These are phyloP conservation scores for Nakataea oryzae DNA, from an alignment of 2,329 filamentous ascomycete species.

Conservation along the genomic window DNA sequence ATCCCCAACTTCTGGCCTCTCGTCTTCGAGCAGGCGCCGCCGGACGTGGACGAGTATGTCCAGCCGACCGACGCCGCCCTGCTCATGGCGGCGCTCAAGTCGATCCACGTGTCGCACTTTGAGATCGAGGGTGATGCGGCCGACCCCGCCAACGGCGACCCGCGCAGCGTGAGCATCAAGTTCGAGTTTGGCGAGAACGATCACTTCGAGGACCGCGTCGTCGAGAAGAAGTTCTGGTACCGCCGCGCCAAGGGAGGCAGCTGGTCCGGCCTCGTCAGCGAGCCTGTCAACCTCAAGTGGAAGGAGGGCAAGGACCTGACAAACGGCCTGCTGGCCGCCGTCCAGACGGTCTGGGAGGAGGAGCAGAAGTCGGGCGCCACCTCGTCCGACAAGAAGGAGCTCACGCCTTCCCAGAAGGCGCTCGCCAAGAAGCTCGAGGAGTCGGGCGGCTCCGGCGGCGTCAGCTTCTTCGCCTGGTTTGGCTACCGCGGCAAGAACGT, in stretches of 20 bases:
- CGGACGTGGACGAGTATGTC: constrained; percentile 81
- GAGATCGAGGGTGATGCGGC: constrained; percentile 52
- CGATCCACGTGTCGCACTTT: constrained; percentile 67
- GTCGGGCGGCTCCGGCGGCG: constrained; percentile 47
- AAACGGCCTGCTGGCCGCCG: constrained; percentile 65
- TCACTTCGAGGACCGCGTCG: constrained; percentile 63
- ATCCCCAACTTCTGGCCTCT: constrained; percentile 93
- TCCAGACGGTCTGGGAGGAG: constrained; percentile 58
- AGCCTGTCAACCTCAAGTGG: constrained; percentile 83
- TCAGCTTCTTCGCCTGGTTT: constrained; percentile 87
- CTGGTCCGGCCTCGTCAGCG: constrained; percentile 71
- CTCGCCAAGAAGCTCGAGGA: constrained; percentile 8
- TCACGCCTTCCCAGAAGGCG: constrained; percentile 29
- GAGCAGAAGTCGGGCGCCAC: constrained; percentile 17
- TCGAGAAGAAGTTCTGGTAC: constrained; percentile 92
- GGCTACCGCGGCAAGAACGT: constrained; percentile 64
- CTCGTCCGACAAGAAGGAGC: constrained; percentile 24
- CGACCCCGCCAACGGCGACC: constrained; percentile 48
- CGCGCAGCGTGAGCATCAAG: constrained; percentile 65
- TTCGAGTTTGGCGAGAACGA: constrained; percentile 77
- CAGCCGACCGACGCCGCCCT: constrained; percentile 68
- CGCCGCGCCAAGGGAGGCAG: constrained; percentile 51
- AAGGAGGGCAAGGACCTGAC: constrained; percentile 80
- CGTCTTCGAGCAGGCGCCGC: constrained; percentile 77
- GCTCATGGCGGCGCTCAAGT: constrained; percentile 57